Conservation (phyloP, 306 rosid species). For the Trichosanthes truncata region DNA sequence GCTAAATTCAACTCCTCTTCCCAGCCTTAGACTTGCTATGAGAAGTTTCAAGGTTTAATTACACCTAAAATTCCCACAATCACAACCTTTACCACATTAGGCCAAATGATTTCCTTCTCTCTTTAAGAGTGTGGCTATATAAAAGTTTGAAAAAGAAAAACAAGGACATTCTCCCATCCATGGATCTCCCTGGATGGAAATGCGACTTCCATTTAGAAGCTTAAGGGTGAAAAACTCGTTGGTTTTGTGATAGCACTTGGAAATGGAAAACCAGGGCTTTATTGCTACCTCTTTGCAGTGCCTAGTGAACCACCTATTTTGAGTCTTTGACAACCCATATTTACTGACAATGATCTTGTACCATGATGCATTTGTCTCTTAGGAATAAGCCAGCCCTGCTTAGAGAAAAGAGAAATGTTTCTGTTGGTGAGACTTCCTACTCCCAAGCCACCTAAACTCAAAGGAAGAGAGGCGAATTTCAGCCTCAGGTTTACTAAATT, state of each 20-base stretch:
- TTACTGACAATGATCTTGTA: not conserved
- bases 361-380: not conserved
- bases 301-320: not conserved
- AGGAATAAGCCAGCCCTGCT: not conserved
- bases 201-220: not conserved
- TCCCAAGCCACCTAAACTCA: not conserved
- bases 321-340: not conserved
- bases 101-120: not conserved
- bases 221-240: not conserved
- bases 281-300: not conserved
- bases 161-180: not conserved
- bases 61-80: not conserved
- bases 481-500: not conserved
- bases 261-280: not conserved
- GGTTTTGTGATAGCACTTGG: not conserved
- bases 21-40: not conserved
- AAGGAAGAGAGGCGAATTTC: not conserved
- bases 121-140: not conserved
- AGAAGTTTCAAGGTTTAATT: not conserved
- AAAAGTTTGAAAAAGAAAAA: not conserved
- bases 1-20: not conserved
- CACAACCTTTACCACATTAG: not conserved
- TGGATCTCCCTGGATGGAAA: not conserved
- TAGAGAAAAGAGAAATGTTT: not conserved
- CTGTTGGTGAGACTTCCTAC: not conserved